Percentiles rank a stretch among this genome's conserved stretches.
These are phyloP conservation scores for Delitschia confertaspora DNA, from an alignment of 495 filamentous ascomycete species.

Conservation along the genomic window DNA sequence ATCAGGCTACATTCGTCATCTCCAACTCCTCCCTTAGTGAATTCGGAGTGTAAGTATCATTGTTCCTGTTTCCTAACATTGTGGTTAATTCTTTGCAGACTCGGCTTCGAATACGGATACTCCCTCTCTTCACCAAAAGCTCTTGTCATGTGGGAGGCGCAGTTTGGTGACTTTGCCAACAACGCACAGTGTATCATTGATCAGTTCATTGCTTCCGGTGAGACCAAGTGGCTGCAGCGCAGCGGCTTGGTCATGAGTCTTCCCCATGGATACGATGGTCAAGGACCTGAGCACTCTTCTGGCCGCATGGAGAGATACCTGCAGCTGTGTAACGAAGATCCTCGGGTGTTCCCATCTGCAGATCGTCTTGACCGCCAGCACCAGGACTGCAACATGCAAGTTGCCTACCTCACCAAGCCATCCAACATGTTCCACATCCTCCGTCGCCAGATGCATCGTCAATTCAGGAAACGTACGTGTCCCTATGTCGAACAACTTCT, in stretches of 20 bases:
- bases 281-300: slow-evolving; percentile 97
- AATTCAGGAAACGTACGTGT: slow-evolving; percentile 93
- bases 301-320: slow-evolving; percentile 95
- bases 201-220: slow-evolving; percentile 95
- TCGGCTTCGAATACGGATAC: slow-evolving; percentile 98
- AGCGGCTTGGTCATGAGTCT: slow-evolving; percentile 90
- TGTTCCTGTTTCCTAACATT: background rate
- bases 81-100: slow-evolving; percentile 38
- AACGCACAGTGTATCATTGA: slow-evolving; percentile 98
- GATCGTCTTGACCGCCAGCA: slow-evolving; percentile 95
- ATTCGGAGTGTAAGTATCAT: slow-evolving; percentile 61
- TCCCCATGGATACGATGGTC: slow-evolving; percentile 95
- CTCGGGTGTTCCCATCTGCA: slow-evolving; percentile 73
- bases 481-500: background rate
- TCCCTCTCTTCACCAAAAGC: slow-evolving; percentile 93
- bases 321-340: slow-evolving; percentile 96
- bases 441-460: slow-evolving; percentile 93
- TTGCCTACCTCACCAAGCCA: slow-evolving; percentile 86
- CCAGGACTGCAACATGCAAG: slow-evolving; percentile 99
- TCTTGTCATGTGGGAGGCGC: slow-evolving; percentile 97
- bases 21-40: slow-evolving; percentile 95
- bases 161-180: slow-evolving; percentile 99
- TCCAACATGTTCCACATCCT: slow-evolving; percentile 95
- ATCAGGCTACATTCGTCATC: slow-evolving; percentile 91
- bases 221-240: slow-evolving; percentile 96